Evolutionary conservation across 148 eudicot genomes (phyloP).

Genomic region (Hydrangea macrophylla): DNA sequence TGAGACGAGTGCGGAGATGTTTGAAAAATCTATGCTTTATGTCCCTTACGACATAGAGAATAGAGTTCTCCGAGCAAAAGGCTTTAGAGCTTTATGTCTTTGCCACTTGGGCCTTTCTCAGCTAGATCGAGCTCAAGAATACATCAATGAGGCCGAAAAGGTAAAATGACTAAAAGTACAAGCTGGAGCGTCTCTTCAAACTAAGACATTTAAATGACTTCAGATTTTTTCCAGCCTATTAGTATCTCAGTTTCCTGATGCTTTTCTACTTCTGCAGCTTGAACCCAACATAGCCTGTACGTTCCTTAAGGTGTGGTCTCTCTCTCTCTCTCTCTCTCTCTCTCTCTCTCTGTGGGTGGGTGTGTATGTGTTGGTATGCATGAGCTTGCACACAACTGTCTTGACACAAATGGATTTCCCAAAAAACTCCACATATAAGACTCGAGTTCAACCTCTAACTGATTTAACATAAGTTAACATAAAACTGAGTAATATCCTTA

Average conservation of each 20-base stretch:
- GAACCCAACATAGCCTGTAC: constrained; percentile 81
- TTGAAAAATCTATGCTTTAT: constrained; percentile 91
- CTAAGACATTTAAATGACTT: neutral
- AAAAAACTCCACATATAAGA: too few relatives aligned
- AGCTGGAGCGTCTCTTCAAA: neutral
- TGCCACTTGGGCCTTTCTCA: constrained; percentile 86
- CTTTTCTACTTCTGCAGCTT: constrained; percentile 53
- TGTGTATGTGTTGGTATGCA: too few relatives aligned
- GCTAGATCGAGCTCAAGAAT: constrained; percentile 93
- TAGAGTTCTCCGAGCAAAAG: constrained; percentile 86
- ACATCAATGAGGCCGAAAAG: constrained; percentile 93
- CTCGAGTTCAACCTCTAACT: too few relatives aligned
- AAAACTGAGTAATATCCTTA: too few relatives aligned
- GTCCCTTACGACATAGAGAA: constrained; percentile 64
- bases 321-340: constrained; percentile 5
- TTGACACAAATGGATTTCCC: neutral
- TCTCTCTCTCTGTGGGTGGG: too few relatives aligned
- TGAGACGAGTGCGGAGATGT: constrained; percentile 69
- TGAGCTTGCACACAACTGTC: neutral
- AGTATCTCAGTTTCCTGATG: constrained; percentile 17
- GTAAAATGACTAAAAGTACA: constrained; percentile 22
- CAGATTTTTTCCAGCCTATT: neutral
- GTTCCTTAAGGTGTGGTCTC: constrained; percentile 70
- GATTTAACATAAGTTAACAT: too few relatives aligned
- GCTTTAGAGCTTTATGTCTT: constrained; percentile 82